These are phyloP conservation scores for Terfezia claveryi DNA, from an alignment of 495 filamentous ascomycete genomes.

Conservation along the genomic window DNA sequence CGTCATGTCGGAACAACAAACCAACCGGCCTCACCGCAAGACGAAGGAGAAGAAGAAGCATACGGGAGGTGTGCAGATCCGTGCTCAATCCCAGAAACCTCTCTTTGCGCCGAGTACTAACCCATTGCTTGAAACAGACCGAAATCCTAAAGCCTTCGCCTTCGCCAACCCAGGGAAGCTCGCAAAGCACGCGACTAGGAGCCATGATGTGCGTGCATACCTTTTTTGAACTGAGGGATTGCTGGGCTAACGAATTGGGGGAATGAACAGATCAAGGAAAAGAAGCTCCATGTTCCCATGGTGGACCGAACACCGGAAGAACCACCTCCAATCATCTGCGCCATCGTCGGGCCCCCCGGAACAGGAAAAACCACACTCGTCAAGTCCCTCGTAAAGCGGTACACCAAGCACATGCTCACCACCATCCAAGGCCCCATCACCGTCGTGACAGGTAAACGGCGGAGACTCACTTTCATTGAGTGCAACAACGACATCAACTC, in stretches of 20 bases:
- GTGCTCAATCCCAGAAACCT: not conserved
- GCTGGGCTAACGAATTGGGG: conserved; percentile 2
- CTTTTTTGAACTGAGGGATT: not conserved
- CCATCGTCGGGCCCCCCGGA: conserved; percentile 83
- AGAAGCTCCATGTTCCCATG: conserved; percentile 81
- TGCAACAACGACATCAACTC: conserved; percentile 83
- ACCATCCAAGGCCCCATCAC: conserved; percentile 81
- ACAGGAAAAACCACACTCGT: conserved; percentile 56
- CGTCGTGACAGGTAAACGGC: conserved; percentile 78
- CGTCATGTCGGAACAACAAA: conserved; percentile 39
- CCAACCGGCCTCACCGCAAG: conserved; percentile 68
- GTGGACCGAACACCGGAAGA: conserved; percentile 90
- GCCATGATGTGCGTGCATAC: conserved; percentile 54
- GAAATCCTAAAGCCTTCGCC: conserved; percentile 82
- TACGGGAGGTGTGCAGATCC: conserved; percentile 25
- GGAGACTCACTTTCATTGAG: conserved; percentile 86
- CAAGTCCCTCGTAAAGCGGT: conserved; percentile 81
- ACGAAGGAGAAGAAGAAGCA: conserved; percentile 81
- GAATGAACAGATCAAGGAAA: conserved; percentile 58
- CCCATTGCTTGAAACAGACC: conserved; percentile 25
- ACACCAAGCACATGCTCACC: conserved; percentile 83
- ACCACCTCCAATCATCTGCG: conserved; percentile 76
- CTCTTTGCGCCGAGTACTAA: conserved; percentile 2
- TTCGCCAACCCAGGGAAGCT: conserved; percentile 68
- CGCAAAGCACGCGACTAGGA: conserved; percentile 62